Percentiles rank a stretch among this genome's conserved stretches.
phyloP scores from a whole-genome alignment of 2,329 filamentous ascomycete genomes.

The Monosporascus sp. region DNA sequence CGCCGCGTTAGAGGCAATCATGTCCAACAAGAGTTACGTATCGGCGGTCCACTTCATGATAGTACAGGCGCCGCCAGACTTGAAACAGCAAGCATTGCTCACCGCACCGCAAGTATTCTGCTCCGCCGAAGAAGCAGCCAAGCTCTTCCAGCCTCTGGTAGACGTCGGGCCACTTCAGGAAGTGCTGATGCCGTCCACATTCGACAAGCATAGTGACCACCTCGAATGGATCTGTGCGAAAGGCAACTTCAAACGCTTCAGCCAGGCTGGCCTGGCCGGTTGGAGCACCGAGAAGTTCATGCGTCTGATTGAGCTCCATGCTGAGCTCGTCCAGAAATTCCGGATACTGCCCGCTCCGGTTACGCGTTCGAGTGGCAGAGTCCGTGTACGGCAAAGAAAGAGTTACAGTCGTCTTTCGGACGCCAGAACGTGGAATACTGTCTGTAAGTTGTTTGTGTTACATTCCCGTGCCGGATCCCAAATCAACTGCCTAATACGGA shows the following conservation, averaged over 20 bases:
- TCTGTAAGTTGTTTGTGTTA: constrained; percentile 6
- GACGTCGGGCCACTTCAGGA: constrained; percentile 16
- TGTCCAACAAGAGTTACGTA: constrained; percentile 10
- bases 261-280: constrained; percentile 17
- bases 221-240: constrained; percentile 16
- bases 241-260: constrained; percentile 20
- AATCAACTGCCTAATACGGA: not conserved
- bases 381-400: constrained; percentile 5
- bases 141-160: constrained; percentile 16
- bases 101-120: constrained; percentile 10
- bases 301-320: constrained; percentile 9
- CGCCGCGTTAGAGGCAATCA: constrained; percentile 15
- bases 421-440: constrained; percentile 13
- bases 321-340: constrained; percentile 8
- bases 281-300: constrained; percentile 8
- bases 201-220: constrained; percentile 17
- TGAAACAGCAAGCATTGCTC: constrained; percentile 14
- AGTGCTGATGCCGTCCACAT: constrained; percentile 14
- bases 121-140: constrained; percentile 7
- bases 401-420: constrained; percentile 11
- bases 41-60: constrained; percentile 20
- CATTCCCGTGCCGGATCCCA: not conserved
- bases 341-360: constrained; percentile 15
- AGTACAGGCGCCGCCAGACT: constrained; percentile 13
- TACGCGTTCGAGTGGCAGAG: constrained; percentile 17